Base-by-base conservation (phyloP, 2,329 filamentous ascomycete genomes). In the Passalora sequoiae region DNA sequence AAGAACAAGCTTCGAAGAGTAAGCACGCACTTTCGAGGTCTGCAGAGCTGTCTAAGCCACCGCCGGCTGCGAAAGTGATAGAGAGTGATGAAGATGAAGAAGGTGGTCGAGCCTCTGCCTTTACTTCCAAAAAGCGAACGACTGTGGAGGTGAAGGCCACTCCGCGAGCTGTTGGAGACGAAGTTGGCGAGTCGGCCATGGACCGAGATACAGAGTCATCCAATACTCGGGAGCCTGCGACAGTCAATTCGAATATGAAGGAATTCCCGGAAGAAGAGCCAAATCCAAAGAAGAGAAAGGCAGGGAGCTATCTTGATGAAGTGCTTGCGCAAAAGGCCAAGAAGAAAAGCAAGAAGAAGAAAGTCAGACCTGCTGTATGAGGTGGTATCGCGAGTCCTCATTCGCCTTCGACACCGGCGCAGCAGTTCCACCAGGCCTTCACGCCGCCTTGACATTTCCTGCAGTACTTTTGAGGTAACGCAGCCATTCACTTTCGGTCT, bases 231-330 rank as follows among this genome's bases (percentile, higher is more conserved):
- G 45, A 49, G 33, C 16, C 41, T 4, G 43, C 43, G 12, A 51
- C 43, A 15, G 38, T 45, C 10, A 38, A 28, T 13, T 46, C 47
- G 13, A 31, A 43, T 12, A 29, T 32, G 10, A 41, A 35, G 22
- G 35, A 47, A 20, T 33, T 31, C 25, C 30, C 20, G 15, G 40
- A 16, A 35, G 51, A 37, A 43, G 54, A 16, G 39, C 50, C 38
- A 20, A 41, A 29, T 27, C 39, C 43, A 24, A 46, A 43, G 39
- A 50, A 49, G 49, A 53, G 39, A 42, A 50, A 40, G 36, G 45
- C 38, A 7, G 64, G 59, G 37, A 51, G 46, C 39, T 79, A 74
- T 54, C 61, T 80, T 22, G 77, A 80, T 56, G 73, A 79, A 50
- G 58, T 80, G 12, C 58, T 74, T 4, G 65, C 64, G 2, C 62